Percentiles rank a stretch among this genome's conserved stretches.
Evolutionary conservation across 257 asterid species (phyloP).

Genomic region (Plantago major): DNA sequence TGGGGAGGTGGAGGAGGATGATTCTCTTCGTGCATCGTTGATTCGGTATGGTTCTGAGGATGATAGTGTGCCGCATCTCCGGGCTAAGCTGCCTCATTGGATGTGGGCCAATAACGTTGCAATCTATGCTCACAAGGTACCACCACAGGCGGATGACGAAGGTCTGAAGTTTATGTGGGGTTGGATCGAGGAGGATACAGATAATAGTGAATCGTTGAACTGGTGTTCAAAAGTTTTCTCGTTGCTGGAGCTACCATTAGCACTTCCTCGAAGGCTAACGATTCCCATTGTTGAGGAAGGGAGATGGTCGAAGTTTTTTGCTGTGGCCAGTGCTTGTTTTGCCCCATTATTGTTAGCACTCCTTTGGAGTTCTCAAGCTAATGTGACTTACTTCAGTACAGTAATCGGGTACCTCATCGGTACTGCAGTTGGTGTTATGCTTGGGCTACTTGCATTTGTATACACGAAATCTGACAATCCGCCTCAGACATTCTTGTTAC

Average conservation of each 20-base stretch:
- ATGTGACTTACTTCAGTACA: slow-evolving; percentile 6
- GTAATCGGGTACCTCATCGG: slow-evolving; percentile 27
- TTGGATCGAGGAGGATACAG: slow-evolving; percentile 48
- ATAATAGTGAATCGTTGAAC: slow-evolving; percentile 14
- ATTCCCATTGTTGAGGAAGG: slow-evolving; percentile 76
- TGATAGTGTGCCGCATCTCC: slow-evolving; percentile 28
- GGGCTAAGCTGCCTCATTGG: slow-evolving; percentile 52
- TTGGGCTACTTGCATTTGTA: slow-evolving; percentile 47
- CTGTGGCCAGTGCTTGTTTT: slow-evolving; percentile 50
- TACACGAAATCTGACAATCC: slow-evolving; percentile 44
- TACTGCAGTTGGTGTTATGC: slow-evolving; percentile 28
- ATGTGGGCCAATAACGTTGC: slow-evolving; percentile 56
- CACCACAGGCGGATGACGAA: slow-evolving; percentile 12
- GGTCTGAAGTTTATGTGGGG: slow-evolving; percentile 45
- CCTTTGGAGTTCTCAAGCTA: slow-evolving; percentile 40
- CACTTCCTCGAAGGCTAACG: slow-evolving; percentile 56
- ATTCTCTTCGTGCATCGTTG: slow-evolving; percentile 20
- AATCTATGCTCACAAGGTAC: slow-evolving; percentile 44
- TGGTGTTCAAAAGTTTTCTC: slow-evolving; percentile 47
- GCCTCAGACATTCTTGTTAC: slow-evolving; percentile 42
- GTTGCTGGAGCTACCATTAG: slow-evolving; percentile 50
- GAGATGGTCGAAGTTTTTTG: slow-evolving; percentile 68
- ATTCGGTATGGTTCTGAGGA: slow-evolving; percentile 26
- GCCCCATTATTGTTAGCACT: slow-evolving; percentile 57
- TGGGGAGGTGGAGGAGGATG: slow-evolving; percentile 21